Evolutionary conservation across 108 stramenopile genomes (phyloP), one percentile per base, ranked within the genome.

Genomic region (Cyclotella atomus): DNA sequence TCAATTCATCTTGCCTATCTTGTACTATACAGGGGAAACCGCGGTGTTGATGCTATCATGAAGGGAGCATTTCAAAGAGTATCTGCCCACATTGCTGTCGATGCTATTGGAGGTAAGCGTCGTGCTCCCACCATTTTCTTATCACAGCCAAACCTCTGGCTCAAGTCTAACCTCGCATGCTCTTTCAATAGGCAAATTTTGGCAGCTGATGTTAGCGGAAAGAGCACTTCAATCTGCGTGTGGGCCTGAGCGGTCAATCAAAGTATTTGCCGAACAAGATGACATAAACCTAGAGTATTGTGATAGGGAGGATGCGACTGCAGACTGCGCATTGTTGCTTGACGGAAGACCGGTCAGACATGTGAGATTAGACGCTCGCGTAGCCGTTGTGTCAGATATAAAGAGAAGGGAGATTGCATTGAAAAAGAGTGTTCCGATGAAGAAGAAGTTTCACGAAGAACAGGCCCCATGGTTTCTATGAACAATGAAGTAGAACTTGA

Each of bases 131-230:
- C 24, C 12, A 1, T 23, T 21, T 24, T 52, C 2, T 52, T 52
- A 23, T 1, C 1, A 2, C 24, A 23, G 1, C 1, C 52, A 23
- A 23, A n/a, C n/a, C n/a, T n/a, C n/a, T n/a, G n/a, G n/a, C n/a
- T n/a, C n/a, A n/a, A n/a, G n/a, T n/a, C n/a, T n/a, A n/a, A n/a
- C n/a, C n/a, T n/a, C n/a, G n/a, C n/a, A 23, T 52, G 20, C 23
- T 52, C 9, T 23, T 1, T 10, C 15, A 57, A 57, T 30, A 38
- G 94, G 94, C 12, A 86, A 84, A 52, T 95, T 93, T 65, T 95
- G 94, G 94, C 94, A 95, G 54, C 83, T 90, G 2, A 95, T 95
- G 88, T 62, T 95, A 27, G 94, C 94, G 3, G 91, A 93, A 65
- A 84, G 90, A 55, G 90, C 90, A 47, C 79, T 95, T 17, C 94